phyloP scores from a whole-genome alignment of 2,329 filamentous ascomycete species.

The Diaporthe helianthi region DNA sequence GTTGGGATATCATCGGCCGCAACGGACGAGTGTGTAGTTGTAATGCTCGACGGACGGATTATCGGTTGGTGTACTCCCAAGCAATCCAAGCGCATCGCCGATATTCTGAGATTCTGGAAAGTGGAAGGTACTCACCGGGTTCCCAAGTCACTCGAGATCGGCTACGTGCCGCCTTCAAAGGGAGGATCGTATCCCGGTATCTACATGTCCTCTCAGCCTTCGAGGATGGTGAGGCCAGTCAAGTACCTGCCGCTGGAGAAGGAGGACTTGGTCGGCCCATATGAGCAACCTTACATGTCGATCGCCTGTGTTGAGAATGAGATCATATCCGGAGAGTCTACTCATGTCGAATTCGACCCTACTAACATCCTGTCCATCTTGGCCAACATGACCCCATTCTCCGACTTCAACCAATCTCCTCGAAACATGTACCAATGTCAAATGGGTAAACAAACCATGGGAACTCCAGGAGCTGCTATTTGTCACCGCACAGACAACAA shows the following conservation, averaged over 20 bases:
- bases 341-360: constrained; percentile 91
- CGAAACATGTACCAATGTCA: constrained; percentile 99
- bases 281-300: constrained; percentile 98
- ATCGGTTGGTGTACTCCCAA: constrained; percentile 89
- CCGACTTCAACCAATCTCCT: constrained; percentile 97
- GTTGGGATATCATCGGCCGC: constrained; percentile 78
- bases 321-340: constrained; percentile 85
- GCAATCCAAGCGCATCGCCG: constrained; percentile 80
- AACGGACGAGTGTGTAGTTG: constrained; percentile 81
- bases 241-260: constrained; percentile 90
- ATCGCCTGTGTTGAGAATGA: constrained; percentile 92
- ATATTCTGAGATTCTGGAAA: constrained; percentile 94
- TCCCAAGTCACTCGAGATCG: constrained; percentile 86
- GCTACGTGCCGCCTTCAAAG: constrained; percentile 84
- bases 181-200: constrained; percentile 96
- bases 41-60: constrained; percentile 90
- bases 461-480: constrained; percentile 86
- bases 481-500: constrained; percentile 96
- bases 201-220: constrained; percentile 87
- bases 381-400: constrained; percentile 98
- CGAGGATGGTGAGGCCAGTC: constrained; percentile 88
- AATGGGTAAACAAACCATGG: constrained; percentile 99
- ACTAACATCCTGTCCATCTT: constrained; percentile 98
- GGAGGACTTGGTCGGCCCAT: constrained; percentile 87
- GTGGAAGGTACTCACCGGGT: constrained; percentile 84